Conservation (phyloP, 208 protist species). For the Trypanosoma brucei region DNA sequence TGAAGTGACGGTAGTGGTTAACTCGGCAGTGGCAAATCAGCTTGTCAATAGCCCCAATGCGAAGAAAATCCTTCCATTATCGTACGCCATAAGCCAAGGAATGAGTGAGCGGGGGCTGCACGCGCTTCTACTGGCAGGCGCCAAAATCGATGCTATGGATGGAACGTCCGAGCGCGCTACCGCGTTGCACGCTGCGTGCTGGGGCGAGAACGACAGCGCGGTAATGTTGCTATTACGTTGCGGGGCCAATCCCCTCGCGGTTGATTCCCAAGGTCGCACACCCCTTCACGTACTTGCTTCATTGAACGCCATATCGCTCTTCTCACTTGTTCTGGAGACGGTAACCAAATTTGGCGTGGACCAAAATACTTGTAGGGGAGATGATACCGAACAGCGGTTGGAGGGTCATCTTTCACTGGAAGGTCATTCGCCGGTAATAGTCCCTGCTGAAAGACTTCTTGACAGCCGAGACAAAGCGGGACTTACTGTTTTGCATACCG, state of each 20-base stretch:
- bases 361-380: slow-evolving; percentile 2
- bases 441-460: slow-evolving; percentile 28
- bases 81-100: slow-evolving; percentile 37
- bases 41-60: slow-evolving; percentile 31
- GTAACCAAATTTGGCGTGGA: slow-evolving; percentile 5
- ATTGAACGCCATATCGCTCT: slow-evolving; percentile 30
- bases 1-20: slow-evolving; percentile 8
- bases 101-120: slow-evolving; percentile 25
- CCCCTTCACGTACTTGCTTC: slow-evolving; percentile 53
- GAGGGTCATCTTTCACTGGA: slow-evolving; percentile 8
- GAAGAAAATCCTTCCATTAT: slow-evolving; percentile 42
- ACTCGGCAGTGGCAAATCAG: slow-evolving; percentile 5
- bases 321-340: slow-evolving; percentile 24
- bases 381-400: not conserved
- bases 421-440: slow-evolving; percentile 9
- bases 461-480: slow-evolving; percentile 17
- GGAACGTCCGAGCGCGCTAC: slow-evolving; percentile 29
- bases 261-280: slow-evolving; percentile 42
- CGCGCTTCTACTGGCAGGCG: slow-evolving; percentile 38
- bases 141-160: slow-evolving; percentile 35
- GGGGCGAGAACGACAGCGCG: slow-evolving; percentile 36
- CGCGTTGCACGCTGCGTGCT: slow-evolving; percentile 45
- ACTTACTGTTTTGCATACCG: slow-evolving; percentile 33
- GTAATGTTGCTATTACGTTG: slow-evolving; percentile 33
- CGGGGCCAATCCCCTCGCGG: slow-evolving; percentile 38